Base-by-base conservation (phyloP, 208 protist genomes). In the Leishmania lainsoni region DNA sequence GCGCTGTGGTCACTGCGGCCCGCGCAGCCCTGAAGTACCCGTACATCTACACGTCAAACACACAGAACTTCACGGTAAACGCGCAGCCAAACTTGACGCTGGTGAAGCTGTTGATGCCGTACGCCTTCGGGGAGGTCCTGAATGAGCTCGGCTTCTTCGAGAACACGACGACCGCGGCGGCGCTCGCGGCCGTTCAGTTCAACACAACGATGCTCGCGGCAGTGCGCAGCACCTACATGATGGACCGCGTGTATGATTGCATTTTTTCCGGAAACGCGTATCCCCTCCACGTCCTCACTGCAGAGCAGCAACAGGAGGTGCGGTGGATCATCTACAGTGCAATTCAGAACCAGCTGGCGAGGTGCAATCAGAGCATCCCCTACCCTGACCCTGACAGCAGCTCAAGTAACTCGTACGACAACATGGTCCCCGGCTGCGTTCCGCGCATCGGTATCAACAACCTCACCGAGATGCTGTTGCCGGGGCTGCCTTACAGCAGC, bases 81-180 rank as follows among this genome's bases (percentile, higher is more conserved):
- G 75, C 14, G 17, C 86, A 78, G 48, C 75, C 78, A 39, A 93
- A 94, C 77, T 85, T 93, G 63, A 91, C 83, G 49, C 77, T 76
- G 3, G 70, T 91, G n/a, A 95, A 95, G 82, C 87, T 95, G 68
- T 85, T 95, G 26, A 91, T 95, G 88, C 90, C 92, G 9, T 86
- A 76, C 48, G 61, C 83, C 32, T 93, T 94, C 52, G 87, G 86
- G 52, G 73, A 78, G 35, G 71, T 69, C 69, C 56, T 76, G 65
- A 52, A 32, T 54, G 58, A 76, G 48, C 52, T 54, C 29, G 66
- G 73, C 83, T 77, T 79, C 74, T 70, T 69, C 29, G 75, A 29
- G 17, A 87, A 93, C 79, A 61, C 77, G 20, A 89, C 89, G 10
- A 91, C 85, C n/a, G 63, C 45, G n/a, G 49, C 48, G 35, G n/a